Evolutionary conservation across 768 basidiomycete genomes (phyloP).

Genomic region (Hericium erinaceus): DNA sequence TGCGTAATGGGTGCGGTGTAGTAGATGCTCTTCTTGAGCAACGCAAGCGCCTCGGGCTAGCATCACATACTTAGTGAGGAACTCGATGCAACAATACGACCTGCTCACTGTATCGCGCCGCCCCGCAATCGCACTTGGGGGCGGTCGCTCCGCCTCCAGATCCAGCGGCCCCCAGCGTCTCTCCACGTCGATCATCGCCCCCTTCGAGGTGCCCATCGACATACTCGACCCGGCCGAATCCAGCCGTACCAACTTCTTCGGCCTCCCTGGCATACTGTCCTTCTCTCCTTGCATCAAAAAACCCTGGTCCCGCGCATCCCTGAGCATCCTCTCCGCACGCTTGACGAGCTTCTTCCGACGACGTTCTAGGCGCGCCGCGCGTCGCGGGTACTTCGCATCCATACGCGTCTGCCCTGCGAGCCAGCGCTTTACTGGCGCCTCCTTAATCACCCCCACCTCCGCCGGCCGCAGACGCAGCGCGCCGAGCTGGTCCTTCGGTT

Average conservation of each 20-base stretch:
- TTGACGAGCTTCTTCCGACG: constrained; percentile 34
- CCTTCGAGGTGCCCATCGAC: too few species aligned
- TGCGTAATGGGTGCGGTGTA: constrained; percentile 47
- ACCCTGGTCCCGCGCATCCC: constrained; percentile 38
- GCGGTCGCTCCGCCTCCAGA: constrained; percentile 58
- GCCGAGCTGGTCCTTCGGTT: constrained; percentile 42
- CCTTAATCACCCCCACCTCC: constrained; percentile 66
- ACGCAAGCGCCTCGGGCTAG: constrained; percentile 44
- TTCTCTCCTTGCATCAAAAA: constrained; percentile 20
- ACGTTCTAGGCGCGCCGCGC: constrained; percentile 33
- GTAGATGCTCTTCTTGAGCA: constrained; percentile 48
- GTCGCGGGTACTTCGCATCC: constrained; percentile 42
- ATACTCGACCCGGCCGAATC: neutral
- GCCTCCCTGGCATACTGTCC: neutral
- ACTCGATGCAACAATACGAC: neutral
- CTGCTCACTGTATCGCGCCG: constrained; percentile 55
- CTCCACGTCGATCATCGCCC: constrained; percentile 26
- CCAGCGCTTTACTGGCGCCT: constrained; percentile 63
- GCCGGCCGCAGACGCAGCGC: constrained; percentile 42
- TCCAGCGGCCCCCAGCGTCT: constrained; percentile 48
- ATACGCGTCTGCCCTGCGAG: constrained; percentile 48
- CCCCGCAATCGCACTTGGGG: constrained; percentile 62
- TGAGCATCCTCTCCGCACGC: constrained; percentile 35
- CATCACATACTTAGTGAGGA: neutral
- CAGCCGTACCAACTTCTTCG: neutral